A percentile compares a stretch with the other conserved stretches of the same genome.
Conservation (phyloP, 305 asterid genomes). For the Fraxinus sp. region DNA sequence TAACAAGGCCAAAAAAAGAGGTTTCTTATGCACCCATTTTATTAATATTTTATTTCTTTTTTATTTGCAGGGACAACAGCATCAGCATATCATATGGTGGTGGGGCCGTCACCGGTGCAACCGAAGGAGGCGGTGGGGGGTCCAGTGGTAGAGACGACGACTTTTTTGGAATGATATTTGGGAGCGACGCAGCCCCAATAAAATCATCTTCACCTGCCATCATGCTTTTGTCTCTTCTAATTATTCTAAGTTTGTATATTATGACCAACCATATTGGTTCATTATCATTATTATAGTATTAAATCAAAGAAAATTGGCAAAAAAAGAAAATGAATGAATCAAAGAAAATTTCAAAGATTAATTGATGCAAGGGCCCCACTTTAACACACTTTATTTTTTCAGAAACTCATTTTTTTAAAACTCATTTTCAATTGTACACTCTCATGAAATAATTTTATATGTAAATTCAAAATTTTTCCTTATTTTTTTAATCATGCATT, state of each 20-base stretch:
- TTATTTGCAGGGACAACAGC: constrained; percentile 51
- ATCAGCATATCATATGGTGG: constrained; percentile 58
- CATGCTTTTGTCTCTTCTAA: constrained; percentile 22
- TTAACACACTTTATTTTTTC: background rate
- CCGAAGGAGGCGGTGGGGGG: constrained; percentile 11
- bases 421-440: no score
- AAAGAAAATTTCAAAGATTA: background rate
- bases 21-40: background rate
- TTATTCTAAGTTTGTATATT: constrained; percentile 28
- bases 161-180: constrained; percentile 70
- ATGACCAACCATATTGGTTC: constrained; percentile 29
- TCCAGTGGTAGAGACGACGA: constrained; percentile 41
- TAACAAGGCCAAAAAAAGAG: background rate
- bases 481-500: no score
- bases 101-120: constrained; percentile 40
- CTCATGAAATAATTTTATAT: no score
- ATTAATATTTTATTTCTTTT: background rate
- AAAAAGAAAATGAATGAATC: background rate
- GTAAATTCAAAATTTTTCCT: no score
- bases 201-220: constrained; percentile 27
- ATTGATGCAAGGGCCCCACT: background rate
- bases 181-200: constrained; percentile 39
- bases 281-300: constrained; percentile 14
- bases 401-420: no score
- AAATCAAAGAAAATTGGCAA: background rate